Percentiles rank a stretch among this genome's conserved stretches.
phyloP scores from a whole-genome alignment of 495 filamentous ascomycete genomes.

The Aspergillus conjunctus region DNA sequence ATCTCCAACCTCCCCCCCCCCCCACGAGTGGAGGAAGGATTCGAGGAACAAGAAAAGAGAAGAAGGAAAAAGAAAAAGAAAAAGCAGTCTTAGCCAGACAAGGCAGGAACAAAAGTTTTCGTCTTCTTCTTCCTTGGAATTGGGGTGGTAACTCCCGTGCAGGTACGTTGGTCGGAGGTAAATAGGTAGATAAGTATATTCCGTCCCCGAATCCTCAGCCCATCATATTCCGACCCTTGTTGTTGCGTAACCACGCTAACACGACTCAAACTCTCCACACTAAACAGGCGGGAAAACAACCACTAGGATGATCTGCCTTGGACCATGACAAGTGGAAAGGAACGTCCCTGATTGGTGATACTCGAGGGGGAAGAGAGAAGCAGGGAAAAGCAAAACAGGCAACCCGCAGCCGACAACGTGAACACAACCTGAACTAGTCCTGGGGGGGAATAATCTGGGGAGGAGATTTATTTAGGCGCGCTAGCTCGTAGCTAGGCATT shows the following conservation, averaged over 20 bases:
- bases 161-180: not conserved
- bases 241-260: not conserved
- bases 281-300: not conserved
- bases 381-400: conserved; percentile 4
- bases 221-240: not conserved
- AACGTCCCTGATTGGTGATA: not conserved
- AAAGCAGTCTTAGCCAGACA: not conserved
- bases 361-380: not conserved
- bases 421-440: not conserved
- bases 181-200: not conserved
- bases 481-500: too few relatives aligned
- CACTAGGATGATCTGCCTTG: not conserved
- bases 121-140: not conserved
- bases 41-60: not conserved
- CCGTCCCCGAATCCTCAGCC: not conserved
- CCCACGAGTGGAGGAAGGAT: not conserved
- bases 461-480: too few relatives aligned
- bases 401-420: not conserved
- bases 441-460: not conserved
- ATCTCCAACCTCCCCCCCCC: not conserved
- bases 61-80: not conserved
- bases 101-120: not conserved
- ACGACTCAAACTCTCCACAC: too few relatives aligned
- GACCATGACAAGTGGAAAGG: not conserved
- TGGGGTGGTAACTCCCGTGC: too few relatives aligned